phyloP scores from a whole-genome alignment of 2,329 filamentous ascomycete species.

The Fusarium sp. region DNA sequence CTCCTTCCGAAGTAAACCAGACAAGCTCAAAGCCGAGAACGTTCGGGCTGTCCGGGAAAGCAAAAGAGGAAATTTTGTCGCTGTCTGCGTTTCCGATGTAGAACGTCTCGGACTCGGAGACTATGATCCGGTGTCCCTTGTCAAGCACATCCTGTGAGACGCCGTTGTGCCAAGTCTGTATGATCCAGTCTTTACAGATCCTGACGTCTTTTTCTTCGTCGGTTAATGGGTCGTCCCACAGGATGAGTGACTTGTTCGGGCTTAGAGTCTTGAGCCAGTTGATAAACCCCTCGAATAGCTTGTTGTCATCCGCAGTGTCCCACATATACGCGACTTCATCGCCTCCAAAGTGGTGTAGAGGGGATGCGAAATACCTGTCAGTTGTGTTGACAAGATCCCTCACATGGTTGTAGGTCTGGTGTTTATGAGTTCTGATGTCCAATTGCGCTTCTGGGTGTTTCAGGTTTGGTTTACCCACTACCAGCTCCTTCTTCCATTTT shows the following conservation, averaged over 20 bases:
- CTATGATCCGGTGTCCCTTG: constrained; percentile 2
- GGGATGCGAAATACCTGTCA: neutral
- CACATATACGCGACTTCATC: constrained; percentile 19
- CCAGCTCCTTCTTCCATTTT: constrained; percentile 8
- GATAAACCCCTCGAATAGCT: neutral
- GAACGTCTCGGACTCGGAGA: constrained; percentile 7
- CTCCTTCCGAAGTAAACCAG: constrained; percentile 12
- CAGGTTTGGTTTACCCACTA: constrained; percentile 7
- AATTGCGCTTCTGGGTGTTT: neutral
- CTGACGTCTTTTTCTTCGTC: constrained; percentile 1
- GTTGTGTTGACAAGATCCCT: neutral
- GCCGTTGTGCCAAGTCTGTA: constrained; percentile 19
- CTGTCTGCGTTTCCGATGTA: constrained; percentile 14
- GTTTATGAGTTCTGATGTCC: neutral
- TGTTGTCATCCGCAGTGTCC: constrained; percentile 10
- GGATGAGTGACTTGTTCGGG: neutral
- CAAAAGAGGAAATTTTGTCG: neutral
- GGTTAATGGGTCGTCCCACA: constrained; percentile 16
- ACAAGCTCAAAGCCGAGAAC: constrained; percentile 8
- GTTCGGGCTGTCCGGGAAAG: neutral
- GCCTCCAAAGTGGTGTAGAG: constrained; percentile 13
- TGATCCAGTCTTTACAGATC: constrained; percentile 10
- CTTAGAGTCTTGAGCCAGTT: neutral
- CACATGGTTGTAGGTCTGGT: neutral
- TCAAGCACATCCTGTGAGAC: neutral